Evolutionary conservation across 106 monocot species (phyloP), one percentile per base, ranked within the genome.

Genomic region (Cymbidium sinense): DNA sequence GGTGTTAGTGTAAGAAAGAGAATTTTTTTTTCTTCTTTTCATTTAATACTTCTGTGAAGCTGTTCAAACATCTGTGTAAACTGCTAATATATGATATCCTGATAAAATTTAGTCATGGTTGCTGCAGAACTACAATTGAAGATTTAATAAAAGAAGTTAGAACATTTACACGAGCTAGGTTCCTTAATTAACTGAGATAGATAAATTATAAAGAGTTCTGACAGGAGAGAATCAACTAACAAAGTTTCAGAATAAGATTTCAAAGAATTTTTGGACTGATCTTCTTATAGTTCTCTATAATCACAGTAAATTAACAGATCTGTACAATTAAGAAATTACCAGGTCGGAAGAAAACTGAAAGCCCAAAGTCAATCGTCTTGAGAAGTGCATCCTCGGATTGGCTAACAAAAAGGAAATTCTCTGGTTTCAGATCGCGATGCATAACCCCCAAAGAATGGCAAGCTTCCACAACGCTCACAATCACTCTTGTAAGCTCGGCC

Each of bases 381-480:
- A 80, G 37, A 52, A 31, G 13, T 11, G 80, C 35, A 8, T 80
- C 75, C 64, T 80, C 80, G 0, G 33, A 55, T 61, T 65, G 54
- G 73, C 74, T 80, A 19, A 64, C 80, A 75, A 80, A 80, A 27
- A 80, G 73, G 21, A 80, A 80, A 47, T 80, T 80, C 80, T 80
- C 80, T 2, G 80, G 80, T 61, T 80, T 80, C 7, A 80, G 44
- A 80, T 80, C 80, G 27, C 80, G 73, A 43, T 80, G 80, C 80
- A 80, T 80, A n/a, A 80, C 80, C 75, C 80, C 80, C n/a, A 80
- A 55, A 20, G 80, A 75, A 75, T 80, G 80, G 75, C 80, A 80
- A 33, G 75, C 74, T 36, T 80, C 80, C 30, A 80, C 80, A 41
- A 80, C 80, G 33, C 75, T 73, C 11, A 75, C 80, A 47, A 80